These are phyloP conservation scores for Deinandra increscens DNA, from an alignment of 129 eudicot genomes.

Conservation along the genomic window DNA sequence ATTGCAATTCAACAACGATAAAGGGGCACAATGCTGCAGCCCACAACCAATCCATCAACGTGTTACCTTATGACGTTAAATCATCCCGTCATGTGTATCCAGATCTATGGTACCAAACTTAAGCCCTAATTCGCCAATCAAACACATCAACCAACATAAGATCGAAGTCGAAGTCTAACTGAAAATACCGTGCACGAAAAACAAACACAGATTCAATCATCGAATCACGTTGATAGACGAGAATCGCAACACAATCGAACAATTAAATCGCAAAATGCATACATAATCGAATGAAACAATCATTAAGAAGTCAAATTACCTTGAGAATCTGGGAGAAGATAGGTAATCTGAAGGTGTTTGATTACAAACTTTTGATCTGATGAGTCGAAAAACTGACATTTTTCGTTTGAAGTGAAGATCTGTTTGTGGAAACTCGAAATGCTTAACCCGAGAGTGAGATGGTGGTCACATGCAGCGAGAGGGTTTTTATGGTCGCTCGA, in stretches of 20 bases:
- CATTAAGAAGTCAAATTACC: conserved; percentile 5
- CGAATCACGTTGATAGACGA: not conserved
- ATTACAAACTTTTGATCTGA: conserved; percentile 2
- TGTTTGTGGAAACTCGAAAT: conserved; percentile 34
- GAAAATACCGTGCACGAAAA: conserved; percentile 18
- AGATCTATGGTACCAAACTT: conserved; percentile 20
- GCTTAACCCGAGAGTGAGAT: not conserved
- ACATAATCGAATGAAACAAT: not conserved
- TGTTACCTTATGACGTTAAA: conserved; percentile 18
- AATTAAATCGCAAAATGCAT: not conserved
- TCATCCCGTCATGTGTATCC: conserved; percentile 24
- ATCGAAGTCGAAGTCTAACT: conserved; percentile 23
- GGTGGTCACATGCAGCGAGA: conserved; percentile 3
- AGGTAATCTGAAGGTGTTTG: conserved; percentile 21
- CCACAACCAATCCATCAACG: conserved; percentile 21
- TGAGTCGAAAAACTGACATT: conserved; percentile 23
- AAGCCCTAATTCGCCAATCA: conserved; percentile 34
- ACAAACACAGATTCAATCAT: conserved; percentile 14
- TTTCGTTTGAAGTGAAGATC: conserved; percentile 7
- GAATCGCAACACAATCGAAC: not conserved
- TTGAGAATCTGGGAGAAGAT: conserved; percentile 25
- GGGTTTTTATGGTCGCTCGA: not conserved
- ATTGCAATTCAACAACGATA: not conserved
- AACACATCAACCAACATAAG: conserved; percentile 18
- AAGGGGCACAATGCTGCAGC: not conserved